phyloP scores from a whole-genome alignment of 192 early-diverging fungal genomes.

The Rhizophagus sp. region DNA sequence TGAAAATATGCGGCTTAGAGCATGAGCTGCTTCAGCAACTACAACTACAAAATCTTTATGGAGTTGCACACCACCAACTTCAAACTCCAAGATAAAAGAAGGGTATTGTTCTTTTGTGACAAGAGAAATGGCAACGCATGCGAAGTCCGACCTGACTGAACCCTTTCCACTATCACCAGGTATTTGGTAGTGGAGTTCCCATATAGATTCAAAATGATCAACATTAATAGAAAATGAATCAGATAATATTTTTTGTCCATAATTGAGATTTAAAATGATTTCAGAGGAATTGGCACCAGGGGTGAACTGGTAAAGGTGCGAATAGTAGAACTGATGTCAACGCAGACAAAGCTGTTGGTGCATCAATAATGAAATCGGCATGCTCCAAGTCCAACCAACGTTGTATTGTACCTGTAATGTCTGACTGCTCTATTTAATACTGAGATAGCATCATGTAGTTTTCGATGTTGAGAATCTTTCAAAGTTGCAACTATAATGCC shows the following conservation, averaged over 20 bases:
- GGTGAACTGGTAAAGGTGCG: neutral
- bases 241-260: conserved; percentile 3
- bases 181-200: conserved; percentile 2
- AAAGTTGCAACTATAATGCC: neutral
- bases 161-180: conserved; percentile 9
- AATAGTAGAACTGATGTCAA: neutral
- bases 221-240: conserved; percentile 7
- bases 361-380: neutral
- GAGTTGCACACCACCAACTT: conserved; percentile 4
- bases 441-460: neutral
- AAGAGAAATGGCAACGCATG: neutral
- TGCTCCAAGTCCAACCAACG: neutral
- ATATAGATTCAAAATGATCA: neutral
- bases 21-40: neutral
- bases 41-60: conserved; percentile 23
- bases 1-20: conserved; percentile 1
- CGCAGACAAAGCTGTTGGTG: conserved; percentile 11
- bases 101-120: no score
- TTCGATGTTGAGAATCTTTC: neutral
- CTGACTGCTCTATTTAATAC: neutral
- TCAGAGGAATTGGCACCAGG: neutral
- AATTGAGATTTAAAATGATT: no score
- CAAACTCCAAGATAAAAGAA: conserved; percentile 9
- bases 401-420: neutral
- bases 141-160: conserved; percentile 7